Base-by-base conservation (phyloP, 179 eudicot genomes). In the Monotropa hypopitys region DNA sequence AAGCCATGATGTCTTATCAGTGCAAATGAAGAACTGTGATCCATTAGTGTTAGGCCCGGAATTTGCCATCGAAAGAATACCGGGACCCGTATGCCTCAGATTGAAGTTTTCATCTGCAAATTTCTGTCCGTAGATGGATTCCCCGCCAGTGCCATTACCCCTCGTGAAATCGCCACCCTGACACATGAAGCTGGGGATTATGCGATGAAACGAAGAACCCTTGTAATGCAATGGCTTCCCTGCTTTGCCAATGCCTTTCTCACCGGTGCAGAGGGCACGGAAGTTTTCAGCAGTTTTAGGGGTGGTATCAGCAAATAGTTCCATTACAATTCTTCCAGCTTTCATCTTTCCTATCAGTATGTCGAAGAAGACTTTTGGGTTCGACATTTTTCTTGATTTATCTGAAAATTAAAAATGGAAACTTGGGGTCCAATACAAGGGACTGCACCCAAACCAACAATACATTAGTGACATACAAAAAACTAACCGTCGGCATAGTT, bases 271-370 rank as follows among this genome's bases (percentile, higher is more conserved):
- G 65, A 89, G 82, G 51, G 90, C 89, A 9, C 89, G 90, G 84
- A 89, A 89, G 77, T 89, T 89, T 30, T 89, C 89, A 8, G 90
- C 92, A n/a, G 92, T 88, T 81, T 85, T 89, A 38, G 92, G 92
- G 35, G 90, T 88, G 32, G 63, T 81, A 67, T 89, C 90, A 13
- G 84, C 79, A 66, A 82, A 89, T 2, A 89, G 84, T 83, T 89
- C 92, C 92, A 89, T 89, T 16, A 85, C 84, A 40, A 89, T 75
- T 56, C 92, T 78, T 15, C 92, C 92, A 23, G 87, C 86, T 75
- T 88, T 88, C 43, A 71, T 75, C 73, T 81, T 83, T 32, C 92
- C 91, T 7, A 88, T 84, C 73, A 84, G 74, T 51, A 89, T 86
- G 84, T 89, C 92, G 35, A 89, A 88, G 84, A 89, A 89, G 26